A percentile compares a stretch with the other conserved stretches of the same genome.
These are phyloP conservation scores for Fusarium musae DNA, from an alignment of 2,329 filamentous ascomycete species.

Conservation along the genomic window DNA sequence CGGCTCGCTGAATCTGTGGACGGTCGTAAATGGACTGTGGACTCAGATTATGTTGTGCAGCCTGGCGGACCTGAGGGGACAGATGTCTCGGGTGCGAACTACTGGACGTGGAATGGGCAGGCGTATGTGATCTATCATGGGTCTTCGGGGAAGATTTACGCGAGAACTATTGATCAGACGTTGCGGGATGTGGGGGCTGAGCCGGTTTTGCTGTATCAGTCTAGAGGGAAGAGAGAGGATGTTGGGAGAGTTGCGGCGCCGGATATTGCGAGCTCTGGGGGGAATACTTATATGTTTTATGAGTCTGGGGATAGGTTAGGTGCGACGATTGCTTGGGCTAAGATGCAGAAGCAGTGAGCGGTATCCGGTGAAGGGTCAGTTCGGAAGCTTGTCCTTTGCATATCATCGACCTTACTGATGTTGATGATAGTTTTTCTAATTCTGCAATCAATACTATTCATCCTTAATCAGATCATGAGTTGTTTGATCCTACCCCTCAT, in stretches of 20 bases:
- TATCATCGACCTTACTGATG: not conserved
- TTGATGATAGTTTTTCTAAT: accelerated
- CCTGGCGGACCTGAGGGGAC: slow-evolving; percentile 1
- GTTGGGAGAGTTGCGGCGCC: slow-evolving; percentile 15
- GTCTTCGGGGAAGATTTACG: slow-evolving; percentile 6
- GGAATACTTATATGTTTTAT: slow-evolving; percentile 19
- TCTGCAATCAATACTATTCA: accelerated
- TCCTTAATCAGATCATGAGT: accelerated
- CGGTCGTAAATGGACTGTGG: slow-evolving; percentile 33
- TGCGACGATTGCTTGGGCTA: slow-evolving; percentile 17
- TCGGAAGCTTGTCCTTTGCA: too few species aligned
- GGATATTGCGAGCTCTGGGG: not conserved
- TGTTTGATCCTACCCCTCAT: not conserved
- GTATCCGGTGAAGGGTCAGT: too few species aligned
- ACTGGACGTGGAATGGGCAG: slow-evolving; percentile 23
- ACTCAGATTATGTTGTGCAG: slow-evolving; percentile 14
- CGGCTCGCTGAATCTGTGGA: slow-evolving; percentile 41
- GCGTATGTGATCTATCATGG: slow-evolving; percentile 24
- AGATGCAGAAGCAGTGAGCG: not conserved
- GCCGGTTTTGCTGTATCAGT: slow-evolving; percentile 16
- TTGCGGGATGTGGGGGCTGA: slow-evolving; percentile 15
- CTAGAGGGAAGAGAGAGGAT: slow-evolving; percentile 5
- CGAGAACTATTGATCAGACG: slow-evolving; percentile 26
- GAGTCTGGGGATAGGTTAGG: slow-evolving; percentile 6
- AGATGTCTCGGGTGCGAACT: slow-evolving; percentile 18